These are phyloP conservation scores for Gaillardinia entomophila DNA, from an alignment of 805 yeast species.

Conservation along the genomic window DNA sequence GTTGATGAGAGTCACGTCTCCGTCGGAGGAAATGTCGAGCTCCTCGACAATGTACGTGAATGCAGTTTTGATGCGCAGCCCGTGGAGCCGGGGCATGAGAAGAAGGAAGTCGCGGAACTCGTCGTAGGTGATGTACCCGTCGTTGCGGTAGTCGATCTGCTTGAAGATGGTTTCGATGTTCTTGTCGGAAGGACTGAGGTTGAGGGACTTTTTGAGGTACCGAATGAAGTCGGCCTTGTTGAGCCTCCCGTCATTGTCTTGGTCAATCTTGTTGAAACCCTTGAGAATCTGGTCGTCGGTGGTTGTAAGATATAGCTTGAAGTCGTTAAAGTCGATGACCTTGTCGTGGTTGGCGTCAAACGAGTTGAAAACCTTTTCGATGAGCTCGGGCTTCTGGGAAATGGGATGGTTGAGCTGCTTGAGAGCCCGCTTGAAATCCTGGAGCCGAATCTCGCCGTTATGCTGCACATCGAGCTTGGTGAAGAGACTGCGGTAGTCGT, in stretches of 20 bases:
- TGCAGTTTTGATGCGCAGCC: constrained; percentile 76
- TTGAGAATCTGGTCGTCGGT: constrained; percentile 68
- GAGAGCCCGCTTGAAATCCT: constrained; percentile 44
- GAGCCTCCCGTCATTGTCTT: constrained; percentile 67
- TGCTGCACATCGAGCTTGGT: constrained; percentile 30
- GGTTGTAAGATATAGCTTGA: constrained; percentile 53
- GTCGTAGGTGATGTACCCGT: constrained; percentile 71
- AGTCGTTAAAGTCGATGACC: constrained; percentile 58
- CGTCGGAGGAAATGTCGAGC: constrained; percentile 77
- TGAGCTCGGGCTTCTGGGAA: constrained; percentile 53
- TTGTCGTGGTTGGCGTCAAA: constrained; percentile 56
- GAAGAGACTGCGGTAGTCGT: constrained; percentile 30
- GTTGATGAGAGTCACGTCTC: constrained; percentile 80
- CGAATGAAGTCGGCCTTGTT: constrained; percentile 58
- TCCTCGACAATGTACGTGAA: constrained; percentile 76
- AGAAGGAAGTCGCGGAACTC: constrained; percentile 81
- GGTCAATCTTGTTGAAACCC: constrained; percentile 67
- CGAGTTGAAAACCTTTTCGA: constrained; percentile 49
- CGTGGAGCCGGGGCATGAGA: constrained; percentile 75
- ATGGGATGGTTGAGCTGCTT: constrained; percentile 56
- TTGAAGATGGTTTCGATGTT: constrained; percentile 53
- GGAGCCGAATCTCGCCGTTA: constrained; percentile 44
- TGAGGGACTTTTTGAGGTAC: constrained; percentile 53
- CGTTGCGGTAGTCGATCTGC: constrained; percentile 48
- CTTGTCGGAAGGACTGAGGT: constrained; percentile 45